Evolutionary conservation across 371 early-diverging fungal species (phyloP).

Genomic region (Mucor lusitanicus): DNA sequence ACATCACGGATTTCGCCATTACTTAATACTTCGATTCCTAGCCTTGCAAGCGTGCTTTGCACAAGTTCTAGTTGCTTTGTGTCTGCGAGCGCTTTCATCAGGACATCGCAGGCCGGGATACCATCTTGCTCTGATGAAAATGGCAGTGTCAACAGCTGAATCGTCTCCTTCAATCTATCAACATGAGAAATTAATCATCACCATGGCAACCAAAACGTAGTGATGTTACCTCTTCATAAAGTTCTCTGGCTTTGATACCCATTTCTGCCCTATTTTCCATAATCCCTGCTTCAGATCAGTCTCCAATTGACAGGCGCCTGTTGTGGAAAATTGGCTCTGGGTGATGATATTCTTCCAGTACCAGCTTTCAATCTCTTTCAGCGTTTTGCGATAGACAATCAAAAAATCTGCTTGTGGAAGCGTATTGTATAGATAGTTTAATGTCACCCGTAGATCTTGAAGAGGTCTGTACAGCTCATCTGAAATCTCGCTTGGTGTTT

Average conservation of each 20-base stretch:
- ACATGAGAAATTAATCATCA: background rate
- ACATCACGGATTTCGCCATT: conserved; percentile 45
- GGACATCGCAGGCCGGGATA: conserved; percentile 32
- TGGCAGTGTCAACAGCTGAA: conserved; percentile 42
- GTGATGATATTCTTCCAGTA: conserved; percentile 62
- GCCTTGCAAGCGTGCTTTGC: conserved; percentile 29
- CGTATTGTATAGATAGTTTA: conserved; percentile 45
- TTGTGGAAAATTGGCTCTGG: conserved; percentile 56
- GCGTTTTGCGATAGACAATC: conserved; percentile 43
- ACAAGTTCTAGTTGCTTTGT: conserved; percentile 21
- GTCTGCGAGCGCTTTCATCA: conserved; percentile 49
- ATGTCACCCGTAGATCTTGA: conserved; percentile 46
- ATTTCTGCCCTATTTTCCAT: conserved; percentile 52
- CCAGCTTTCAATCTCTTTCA: conserved; percentile 64
- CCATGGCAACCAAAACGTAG: background rate
- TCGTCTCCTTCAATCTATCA: conserved; percentile 45
- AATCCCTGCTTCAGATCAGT: conserved; percentile 61
- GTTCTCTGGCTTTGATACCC: conserved; percentile 61
- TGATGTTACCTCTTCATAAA: conserved; percentile 43
- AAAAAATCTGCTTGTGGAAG: conserved; percentile 55
- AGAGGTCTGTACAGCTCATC: conserved; percentile 65
- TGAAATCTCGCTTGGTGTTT: conserved; percentile 46
- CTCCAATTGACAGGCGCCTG: conserved; percentile 56
- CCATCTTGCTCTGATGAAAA: conserved; percentile 22
- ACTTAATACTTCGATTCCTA: conserved; percentile 41